phyloP scores from a whole-genome alignment of 2,329 filamentous ascomycete species.

The Ceratocystiopsis sp. region DNA sequence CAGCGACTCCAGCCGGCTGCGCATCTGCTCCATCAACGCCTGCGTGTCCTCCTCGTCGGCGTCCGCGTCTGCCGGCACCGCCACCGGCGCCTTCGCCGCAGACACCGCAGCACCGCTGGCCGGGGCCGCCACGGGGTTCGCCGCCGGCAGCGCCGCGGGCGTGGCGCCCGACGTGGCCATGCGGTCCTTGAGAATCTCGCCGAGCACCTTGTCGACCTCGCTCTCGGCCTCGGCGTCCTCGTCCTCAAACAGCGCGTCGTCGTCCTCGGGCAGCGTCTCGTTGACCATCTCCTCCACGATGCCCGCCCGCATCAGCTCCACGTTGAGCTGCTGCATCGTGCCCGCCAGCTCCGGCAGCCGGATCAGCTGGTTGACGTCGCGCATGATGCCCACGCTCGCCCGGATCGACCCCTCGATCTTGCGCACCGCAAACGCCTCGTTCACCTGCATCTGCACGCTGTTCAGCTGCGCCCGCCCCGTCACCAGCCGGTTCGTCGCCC shows the following conservation, averaged over 20 bases:
- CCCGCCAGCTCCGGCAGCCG: slow-evolving; percentile 69
- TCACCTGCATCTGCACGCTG: slow-evolving; percentile 93
- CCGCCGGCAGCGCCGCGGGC: slow-evolving; percentile 35
- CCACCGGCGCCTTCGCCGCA: slow-evolving; percentile 20
- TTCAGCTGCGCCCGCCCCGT: slow-evolving; percentile 85
- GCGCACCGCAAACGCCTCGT: slow-evolving; percentile 84
- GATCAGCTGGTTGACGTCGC: slow-evolving; percentile 79
- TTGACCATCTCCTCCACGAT: slow-evolving; percentile 97
- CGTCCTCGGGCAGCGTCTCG: slow-evolving; percentile 63
- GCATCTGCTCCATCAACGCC: slow-evolving; percentile 86
- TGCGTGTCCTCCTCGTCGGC: slow-evolving; percentile 77
- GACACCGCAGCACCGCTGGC: slow-evolving; percentile 13
- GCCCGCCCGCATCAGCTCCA: slow-evolving; percentile 82
- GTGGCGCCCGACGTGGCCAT: slow-evolving; percentile 41
- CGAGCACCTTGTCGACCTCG: slow-evolving; percentile 85
- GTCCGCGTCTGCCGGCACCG: slow-evolving; percentile 37
- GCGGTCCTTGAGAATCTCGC: slow-evolving; percentile 75
- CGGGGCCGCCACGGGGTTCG: slow-evolving; percentile 20
- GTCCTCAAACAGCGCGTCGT: slow-evolving; percentile 48
- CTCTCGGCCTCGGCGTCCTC: slow-evolving; percentile 56
- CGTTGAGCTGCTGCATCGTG: slow-evolving; percentile 76
- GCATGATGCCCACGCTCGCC: slow-evolving; percentile 84
- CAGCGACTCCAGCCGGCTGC: slow-evolving; percentile 74
- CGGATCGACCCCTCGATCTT: slow-evolving; percentile 90
- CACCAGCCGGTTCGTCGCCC: slow-evolving; percentile 53